Conservation (phyloP, 2,329 filamentous ascomycete genomes). For the Alternaria tenuissima region DNA sequence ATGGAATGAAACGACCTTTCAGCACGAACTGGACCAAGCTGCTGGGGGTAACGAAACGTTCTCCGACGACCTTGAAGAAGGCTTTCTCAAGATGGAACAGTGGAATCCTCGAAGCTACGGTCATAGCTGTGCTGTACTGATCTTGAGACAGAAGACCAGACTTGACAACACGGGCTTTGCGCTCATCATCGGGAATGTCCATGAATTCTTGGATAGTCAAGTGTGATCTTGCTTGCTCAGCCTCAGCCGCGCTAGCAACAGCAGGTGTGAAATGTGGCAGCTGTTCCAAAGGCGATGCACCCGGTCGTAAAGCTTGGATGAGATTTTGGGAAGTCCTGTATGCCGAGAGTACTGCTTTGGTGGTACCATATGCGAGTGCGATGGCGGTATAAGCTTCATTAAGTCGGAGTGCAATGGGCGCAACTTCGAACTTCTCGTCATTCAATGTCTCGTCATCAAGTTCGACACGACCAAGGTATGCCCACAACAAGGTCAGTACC, state of each 20-base stretch:
- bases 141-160: constrained; percentile 74
- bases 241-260: constrained; percentile 71
- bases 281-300: constrained; percentile 86
- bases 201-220: constrained; percentile 87
- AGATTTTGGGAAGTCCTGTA: constrained; percentile 85
- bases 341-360: constrained; percentile 80
- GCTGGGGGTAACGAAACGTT: constrained; percentile 89
- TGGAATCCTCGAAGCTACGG: constrained; percentile 84
- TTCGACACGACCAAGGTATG: constrained; percentile 88
- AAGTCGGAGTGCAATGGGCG: constrained; percentile 83
- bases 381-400: constrained; percentile 89
- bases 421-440: constrained; percentile 86
- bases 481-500: constrained; percentile 89
- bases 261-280: constrained; percentile 82
- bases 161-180: constrained; percentile 75
- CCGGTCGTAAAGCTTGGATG: constrained; percentile 87
- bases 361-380: constrained; percentile 84
- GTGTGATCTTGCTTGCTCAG: constrained; percentile 69
- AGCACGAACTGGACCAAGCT: constrained; percentile 94
- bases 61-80: constrained; percentile 98
- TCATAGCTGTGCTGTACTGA: constrained; percentile 78
- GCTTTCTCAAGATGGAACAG: constrained; percentile 85
- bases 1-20: constrained; percentile 92
- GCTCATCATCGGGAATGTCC: constrained; percentile 77
- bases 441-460: constrained; percentile 80